phyloP scores from a whole-genome alignment of 805 yeast species.

The Candida koratica region DNA sequence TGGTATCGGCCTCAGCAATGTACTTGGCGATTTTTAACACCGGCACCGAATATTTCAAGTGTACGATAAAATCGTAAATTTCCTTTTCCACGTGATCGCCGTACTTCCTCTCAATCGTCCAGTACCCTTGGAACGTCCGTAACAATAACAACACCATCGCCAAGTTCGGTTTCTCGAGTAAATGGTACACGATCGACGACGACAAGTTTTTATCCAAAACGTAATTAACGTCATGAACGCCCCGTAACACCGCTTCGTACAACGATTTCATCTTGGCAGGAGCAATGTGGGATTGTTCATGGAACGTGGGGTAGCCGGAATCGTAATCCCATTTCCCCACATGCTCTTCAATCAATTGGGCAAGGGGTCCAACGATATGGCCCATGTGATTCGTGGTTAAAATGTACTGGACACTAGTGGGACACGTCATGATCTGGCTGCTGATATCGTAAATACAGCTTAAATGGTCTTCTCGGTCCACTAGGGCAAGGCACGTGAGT shows the following conservation, averaged over 20 bases:
- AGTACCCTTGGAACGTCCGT: constrained; percentile 54
- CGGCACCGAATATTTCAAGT: constrained; percentile 46
- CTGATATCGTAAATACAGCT: constrained; percentile 30
- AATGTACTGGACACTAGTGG: constrained; percentile 37
- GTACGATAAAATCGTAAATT: constrained; percentile 45
- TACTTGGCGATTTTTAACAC: constrained; percentile 40
- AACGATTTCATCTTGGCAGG: constrained; percentile 21
- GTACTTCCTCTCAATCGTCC: constrained; percentile 51
- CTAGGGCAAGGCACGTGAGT: constrained; percentile 43
- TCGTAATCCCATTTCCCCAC: constrained; percentile 36
- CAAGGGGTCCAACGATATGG: constrained; percentile 46
- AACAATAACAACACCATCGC: constrained; percentile 44
- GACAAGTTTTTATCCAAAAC: constrained; percentile 24
- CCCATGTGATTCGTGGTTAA: constrained; percentile 38
- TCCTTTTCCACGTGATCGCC: constrained; percentile 71
- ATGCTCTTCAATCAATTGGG: constrained; percentile 39
- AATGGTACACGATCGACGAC: constrained; percentile 13
- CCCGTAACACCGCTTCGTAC: constrained; percentile 28
- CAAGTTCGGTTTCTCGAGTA: constrained; percentile 37
- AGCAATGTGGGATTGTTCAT: constrained; percentile 15
- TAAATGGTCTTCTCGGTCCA: constrained; percentile 50
- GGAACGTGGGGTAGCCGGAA: constrained; percentile 29
- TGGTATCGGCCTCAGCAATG: constrained; percentile 21
- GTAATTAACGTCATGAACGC: constrained; percentile 27
- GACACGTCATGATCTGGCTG: constrained; percentile 43